Conservation (phyloP, 2,329 filamentous ascomycete species). For the Fusarium sp. region DNA sequence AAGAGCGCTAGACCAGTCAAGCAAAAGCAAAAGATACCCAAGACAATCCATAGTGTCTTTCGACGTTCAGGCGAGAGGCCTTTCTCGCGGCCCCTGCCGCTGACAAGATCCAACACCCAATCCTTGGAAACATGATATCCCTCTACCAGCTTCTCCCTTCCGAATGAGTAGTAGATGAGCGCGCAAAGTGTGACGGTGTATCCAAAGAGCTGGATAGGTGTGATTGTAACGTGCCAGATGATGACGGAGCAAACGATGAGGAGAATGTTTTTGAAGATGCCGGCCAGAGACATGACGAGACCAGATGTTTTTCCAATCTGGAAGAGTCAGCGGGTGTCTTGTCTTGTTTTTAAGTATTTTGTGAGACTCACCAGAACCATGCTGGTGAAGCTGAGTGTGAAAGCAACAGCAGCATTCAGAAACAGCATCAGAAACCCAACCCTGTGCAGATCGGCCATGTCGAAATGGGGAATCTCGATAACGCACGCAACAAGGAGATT, state of each 20-base stretch:
- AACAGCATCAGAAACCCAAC: not conserved
- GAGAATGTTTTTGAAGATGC: conserved; percentile 16
- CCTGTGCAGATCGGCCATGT: not conserved
- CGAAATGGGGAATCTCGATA: conserved; percentile 11
- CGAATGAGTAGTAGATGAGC: not conserved
- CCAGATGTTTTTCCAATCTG: conserved; percentile 22
- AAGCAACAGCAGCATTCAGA: conserved; percentile 18
- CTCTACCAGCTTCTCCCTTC: not conserved
- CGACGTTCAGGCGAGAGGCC: not conserved
- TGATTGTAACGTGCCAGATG: conserved; percentile 16
- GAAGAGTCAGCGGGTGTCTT: not conserved
- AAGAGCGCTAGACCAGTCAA: not conserved
- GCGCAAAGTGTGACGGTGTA: conserved; percentile 7
- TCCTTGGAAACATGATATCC: not conserved
- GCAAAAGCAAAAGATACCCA: not conserved
- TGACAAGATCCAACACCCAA: not conserved
- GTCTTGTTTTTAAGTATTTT: rapidly evolving
- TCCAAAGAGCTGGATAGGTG: not conserved
- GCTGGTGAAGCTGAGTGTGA: conserved; percentile 8
- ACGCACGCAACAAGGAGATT: conserved; percentile 3
- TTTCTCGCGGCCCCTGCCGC: not conserved
- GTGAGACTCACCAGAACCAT: conserved; percentile 11
- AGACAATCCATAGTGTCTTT: not conserved
- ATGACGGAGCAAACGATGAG: conserved; percentile 1
- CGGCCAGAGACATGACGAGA: conserved; percentile 3